Evolutionary conservation across 257 asterid species (phyloP).

Genomic region (Jacaranda copaia): DNA sequence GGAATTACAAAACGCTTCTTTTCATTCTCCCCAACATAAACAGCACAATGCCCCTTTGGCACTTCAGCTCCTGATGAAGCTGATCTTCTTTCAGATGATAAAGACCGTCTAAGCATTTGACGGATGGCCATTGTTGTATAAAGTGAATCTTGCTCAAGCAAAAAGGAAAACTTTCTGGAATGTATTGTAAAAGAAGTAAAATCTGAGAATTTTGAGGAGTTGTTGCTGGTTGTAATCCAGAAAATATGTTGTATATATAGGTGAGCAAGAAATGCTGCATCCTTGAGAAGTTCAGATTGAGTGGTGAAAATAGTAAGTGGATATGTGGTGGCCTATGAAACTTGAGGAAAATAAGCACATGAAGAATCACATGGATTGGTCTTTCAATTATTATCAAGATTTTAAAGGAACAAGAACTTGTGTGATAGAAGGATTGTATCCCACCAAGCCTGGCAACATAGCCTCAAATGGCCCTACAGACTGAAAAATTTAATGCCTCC

Average conservation of each 20-base stretch:
- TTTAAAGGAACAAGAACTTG: conserved; percentile 25
- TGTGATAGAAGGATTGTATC: not conserved
- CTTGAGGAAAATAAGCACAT: conserved; percentile 33
- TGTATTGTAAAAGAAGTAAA: not conserved
- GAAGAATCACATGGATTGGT: conserved; percentile 44
- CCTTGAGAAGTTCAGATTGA: not conserved
- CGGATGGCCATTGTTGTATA: conserved; percentile 38
- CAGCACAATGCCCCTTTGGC: conserved; percentile 52
- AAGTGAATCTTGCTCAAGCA: not conserved
- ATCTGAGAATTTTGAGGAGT: conserved; percentile 14
- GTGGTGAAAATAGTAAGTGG: not conserved
- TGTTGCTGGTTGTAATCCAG: conserved; percentile 30
- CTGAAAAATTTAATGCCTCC: not conserved
- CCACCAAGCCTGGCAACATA: conserved; percentile 19
- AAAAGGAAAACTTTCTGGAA: not conserved
- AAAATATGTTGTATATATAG: conserved; percentile 37
- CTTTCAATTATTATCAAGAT: conserved; percentile 18
- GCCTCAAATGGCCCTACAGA: not conserved
- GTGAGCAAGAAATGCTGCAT: not conserved
- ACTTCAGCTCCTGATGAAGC: conserved; percentile 36
- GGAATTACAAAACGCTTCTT: conserved; percentile 47
- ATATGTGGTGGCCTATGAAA: conserved; percentile 21
- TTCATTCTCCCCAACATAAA: conserved; percentile 45
- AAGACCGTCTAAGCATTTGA: conserved; percentile 37
- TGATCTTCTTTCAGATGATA: conserved; percentile 35